phyloP scores from a whole-genome alignment of 345 rosid species.

The Lagerstroemia speciosa region DNA sequence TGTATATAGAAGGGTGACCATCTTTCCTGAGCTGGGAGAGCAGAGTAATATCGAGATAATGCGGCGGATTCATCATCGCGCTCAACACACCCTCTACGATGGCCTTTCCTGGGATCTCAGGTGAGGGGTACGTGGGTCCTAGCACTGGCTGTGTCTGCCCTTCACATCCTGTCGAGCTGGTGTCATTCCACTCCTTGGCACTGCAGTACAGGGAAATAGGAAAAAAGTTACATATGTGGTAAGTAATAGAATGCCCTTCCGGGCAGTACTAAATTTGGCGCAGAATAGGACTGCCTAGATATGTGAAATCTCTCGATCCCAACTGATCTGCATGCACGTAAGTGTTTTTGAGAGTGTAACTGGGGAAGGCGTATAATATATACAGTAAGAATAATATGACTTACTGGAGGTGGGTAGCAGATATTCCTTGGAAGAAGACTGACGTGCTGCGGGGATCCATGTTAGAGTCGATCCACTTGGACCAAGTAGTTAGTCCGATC shows the following conservation, averaged over 20 bases:
- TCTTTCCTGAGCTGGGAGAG: constrained; percentile 60
- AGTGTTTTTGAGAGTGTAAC: background rate
- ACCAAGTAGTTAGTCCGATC: constrained; percentile 64
- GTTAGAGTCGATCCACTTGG: constrained; percentile 46
- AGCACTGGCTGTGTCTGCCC: constrained; percentile 43
- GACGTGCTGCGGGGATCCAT: constrained; percentile 37
- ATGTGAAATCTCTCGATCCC: too few species aligned
- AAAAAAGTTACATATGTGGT: background rate
- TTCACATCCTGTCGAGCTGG: constrained; percentile 20
- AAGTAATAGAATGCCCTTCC: too few species aligned
- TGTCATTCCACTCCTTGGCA: constrained; percentile 1
- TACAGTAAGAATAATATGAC: background rate
- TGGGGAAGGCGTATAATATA: background rate
- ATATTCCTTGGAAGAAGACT: constrained; percentile 56
- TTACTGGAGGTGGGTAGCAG: constrained; percentile 40
- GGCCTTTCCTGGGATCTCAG: constrained; percentile 23
- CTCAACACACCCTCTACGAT: constrained; percentile 30
- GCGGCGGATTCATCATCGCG: constrained; percentile 34
- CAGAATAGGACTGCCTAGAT: too few species aligned
- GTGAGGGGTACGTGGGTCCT: constrained; percentile 3
- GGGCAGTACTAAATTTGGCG: too few species aligned
- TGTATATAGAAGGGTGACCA: constrained; percentile 49
- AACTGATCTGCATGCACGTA: background rate
- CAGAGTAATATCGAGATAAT: constrained; percentile 44
- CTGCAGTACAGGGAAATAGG: constrained; percentile 10